These are phyloP conservation scores for Nepenthes gracilis DNA, from an alignment of 148 eudicot genomes.

Conservation along the genomic window DNA sequence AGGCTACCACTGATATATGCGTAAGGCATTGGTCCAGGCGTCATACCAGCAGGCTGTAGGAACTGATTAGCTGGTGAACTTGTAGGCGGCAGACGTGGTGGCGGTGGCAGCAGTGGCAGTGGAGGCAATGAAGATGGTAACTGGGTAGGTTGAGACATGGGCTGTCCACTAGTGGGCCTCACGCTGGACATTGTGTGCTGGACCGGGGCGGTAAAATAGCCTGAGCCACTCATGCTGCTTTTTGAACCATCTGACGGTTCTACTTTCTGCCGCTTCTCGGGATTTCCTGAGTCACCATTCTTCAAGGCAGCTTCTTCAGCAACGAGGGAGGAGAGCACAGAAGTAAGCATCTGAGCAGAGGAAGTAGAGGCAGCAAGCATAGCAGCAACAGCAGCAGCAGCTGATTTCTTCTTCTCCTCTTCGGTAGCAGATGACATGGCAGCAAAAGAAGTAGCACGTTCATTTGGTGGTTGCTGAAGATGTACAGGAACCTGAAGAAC, in stretches of 20 bases:
- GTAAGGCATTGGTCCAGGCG: neutral
- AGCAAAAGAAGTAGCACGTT: neutral
- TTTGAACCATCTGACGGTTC: neutral
- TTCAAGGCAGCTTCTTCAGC: neutral
- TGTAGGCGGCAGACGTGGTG: neutral
- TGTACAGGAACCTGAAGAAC: neutral
- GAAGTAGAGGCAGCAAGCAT: neutral
- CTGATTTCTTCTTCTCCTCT: neutral
- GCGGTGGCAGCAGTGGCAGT: neutral
- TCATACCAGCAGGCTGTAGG: neutral
- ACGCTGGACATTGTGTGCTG: neutral
- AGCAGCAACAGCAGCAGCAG: slow-evolving; percentile 1
- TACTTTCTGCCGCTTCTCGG: neutral
- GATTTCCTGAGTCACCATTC: neutral
- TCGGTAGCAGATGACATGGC: neutral
- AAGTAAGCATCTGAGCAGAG: neutral
- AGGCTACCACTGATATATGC: neutral
- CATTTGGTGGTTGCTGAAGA: neutral
- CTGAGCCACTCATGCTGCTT: neutral
- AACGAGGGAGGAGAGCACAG: neutral
- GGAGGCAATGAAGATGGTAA: neutral
- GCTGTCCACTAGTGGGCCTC: neutral
- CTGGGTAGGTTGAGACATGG: neutral
- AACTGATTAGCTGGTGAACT: neutral
- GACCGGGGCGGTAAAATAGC: neutral